Base-by-base conservation (phyloP, 129 eudicot genomes). In the Tanacetum coccineum region DNA sequence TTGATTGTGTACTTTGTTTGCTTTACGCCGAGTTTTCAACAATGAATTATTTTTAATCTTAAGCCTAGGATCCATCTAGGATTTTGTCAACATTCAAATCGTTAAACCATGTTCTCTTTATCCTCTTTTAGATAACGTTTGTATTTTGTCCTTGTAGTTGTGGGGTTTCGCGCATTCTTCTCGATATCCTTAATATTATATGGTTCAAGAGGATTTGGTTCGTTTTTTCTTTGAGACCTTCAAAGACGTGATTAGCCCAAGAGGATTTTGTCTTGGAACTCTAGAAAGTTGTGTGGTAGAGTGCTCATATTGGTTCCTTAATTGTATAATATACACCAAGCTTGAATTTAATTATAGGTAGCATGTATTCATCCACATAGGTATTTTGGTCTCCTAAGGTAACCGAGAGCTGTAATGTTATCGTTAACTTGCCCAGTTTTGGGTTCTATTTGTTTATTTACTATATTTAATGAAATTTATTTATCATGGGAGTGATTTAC, bases 121-220 rank as follows among this genome's bases (percentile, higher is more conserved):
- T 56, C 3, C 2, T 44, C 45, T 18, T 1, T 4, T 3, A 49
- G 20, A 13, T 49, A 17, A 49, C 20, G 3, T 11, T 8, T 1
- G 1, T 49, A 8, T 22, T 13, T 50, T 20, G 11, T 26, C 30
- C 49, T 58, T 83, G 91, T 91, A 92, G 98, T 80, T 92, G 54
- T 92, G 98, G 98, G 96, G 98, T 20, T 92, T 87, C 30, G 78
- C 91, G 36, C 91, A 92, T 82, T 66, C 89, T 48, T 92, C 98
- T 67, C 90, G 78, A 3, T 85, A 85, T 82, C 80, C 80, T 59
- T 78, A 39, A 71, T 39, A 15, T 70, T 44, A 72, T 13, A 66
- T 18, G 70, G 36, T 73, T 45, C 12, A 21, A 54, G 55, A 40
- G 51, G 10, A 64, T 51, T n/a, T 50, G 25, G 56, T 78, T 78